Evolutionary conservation across 2,329 filamentous ascomycete species (phyloP).

Genomic region (Arthrobotrys musiformis): DNA sequence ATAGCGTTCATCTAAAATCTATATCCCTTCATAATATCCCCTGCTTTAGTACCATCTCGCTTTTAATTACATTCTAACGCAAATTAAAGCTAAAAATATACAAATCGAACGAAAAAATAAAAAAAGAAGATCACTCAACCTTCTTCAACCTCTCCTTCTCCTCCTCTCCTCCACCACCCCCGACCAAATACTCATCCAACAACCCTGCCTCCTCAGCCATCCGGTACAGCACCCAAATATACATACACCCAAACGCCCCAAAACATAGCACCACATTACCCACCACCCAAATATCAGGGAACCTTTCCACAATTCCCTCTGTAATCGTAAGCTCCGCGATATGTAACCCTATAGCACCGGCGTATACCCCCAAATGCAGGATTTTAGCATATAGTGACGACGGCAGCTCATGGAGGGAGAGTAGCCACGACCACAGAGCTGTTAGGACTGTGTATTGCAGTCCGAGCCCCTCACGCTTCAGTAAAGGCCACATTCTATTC

Average conservation of each 20-base stretch:
- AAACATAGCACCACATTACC: slow-evolving; percentile 87
- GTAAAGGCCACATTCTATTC: slow-evolving; percentile 87
- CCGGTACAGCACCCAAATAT: slow-evolving; percentile 87
- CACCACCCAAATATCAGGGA: slow-evolving; percentile 95
- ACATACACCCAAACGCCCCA: slow-evolving; percentile 85
- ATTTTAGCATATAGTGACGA: slow-evolving; percentile 72
- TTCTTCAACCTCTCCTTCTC: slow-evolving; percentile 52
- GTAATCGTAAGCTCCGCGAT: slow-evolving; percentile 71
- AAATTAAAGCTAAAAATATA: slow-evolving; percentile 10
- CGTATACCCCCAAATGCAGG: slow-evolving; percentile 80
- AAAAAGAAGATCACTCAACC: slow-evolving; percentile 25
- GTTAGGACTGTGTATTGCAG: slow-evolving; percentile 88
- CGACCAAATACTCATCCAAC: slow-evolving; percentile 50
- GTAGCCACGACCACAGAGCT: slow-evolving; percentile 87
- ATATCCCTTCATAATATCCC: background rate
- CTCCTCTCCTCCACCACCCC: background rate
- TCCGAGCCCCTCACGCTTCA: slow-evolving; percentile 82
- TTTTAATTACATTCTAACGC: slow-evolving; percentile 15
- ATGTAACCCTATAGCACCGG: slow-evolving; percentile 84
- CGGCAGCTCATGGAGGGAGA: slow-evolving; percentile 74
- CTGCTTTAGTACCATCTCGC: background rate
- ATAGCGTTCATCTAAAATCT: background rate
- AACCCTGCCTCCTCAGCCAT: slow-evolving; percentile 61
- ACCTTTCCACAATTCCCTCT: slow-evolving; percentile 74
- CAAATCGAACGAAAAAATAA: slow-evolving; percentile 1